Evolutionary conservation across 441 rosid species (phyloP).

Genomic region (Pelargonium fulgidum): DNA sequence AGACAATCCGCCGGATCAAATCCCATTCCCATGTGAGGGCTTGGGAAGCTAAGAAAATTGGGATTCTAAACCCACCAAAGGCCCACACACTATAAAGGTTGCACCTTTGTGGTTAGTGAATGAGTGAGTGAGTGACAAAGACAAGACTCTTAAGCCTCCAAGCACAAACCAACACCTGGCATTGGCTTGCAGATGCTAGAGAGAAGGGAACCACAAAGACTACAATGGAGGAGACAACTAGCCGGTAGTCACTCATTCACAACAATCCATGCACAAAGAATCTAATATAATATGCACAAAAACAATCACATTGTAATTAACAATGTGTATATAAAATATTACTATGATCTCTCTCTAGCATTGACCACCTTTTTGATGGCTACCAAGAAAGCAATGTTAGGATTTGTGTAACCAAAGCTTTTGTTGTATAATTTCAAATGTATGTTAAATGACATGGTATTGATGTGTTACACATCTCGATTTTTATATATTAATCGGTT

Average conservation of each 20-base stretch:
- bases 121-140: too few species aligned
- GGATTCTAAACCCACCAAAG: background rate
- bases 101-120: background rate
- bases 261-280: slow-evolving; percentile 36
- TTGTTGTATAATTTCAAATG: too few species aligned
- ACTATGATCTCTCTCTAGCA: too few species aligned
- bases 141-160: slow-evolving; percentile 12
- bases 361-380: slow-evolving; percentile 31
- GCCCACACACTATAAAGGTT: background rate
- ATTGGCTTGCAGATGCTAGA: slow-evolving; percentile 34
- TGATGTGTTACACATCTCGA: too few species aligned
- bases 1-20: background rate
- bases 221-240: slow-evolving; percentile 67
- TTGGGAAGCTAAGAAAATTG: background rate
- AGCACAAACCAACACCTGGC: slow-evolving; percentile 46
- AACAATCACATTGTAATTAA: slow-evolving; percentile 2
- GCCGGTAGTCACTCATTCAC: slow-evolving; percentile 34
- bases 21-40: background rate
- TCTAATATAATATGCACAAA: slow-evolving; percentile 22
- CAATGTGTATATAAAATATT: too few species aligned
- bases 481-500: too few species aligned
- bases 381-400: slow-evolving; percentile 35
- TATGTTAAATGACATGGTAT: too few species aligned
- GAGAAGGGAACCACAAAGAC: slow-evolving; percentile 62
- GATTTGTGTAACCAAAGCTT: background rate